Evolutionary conservation across 106 monocot species (phyloP).

Genomic region (Dioscorea alata): DNA sequence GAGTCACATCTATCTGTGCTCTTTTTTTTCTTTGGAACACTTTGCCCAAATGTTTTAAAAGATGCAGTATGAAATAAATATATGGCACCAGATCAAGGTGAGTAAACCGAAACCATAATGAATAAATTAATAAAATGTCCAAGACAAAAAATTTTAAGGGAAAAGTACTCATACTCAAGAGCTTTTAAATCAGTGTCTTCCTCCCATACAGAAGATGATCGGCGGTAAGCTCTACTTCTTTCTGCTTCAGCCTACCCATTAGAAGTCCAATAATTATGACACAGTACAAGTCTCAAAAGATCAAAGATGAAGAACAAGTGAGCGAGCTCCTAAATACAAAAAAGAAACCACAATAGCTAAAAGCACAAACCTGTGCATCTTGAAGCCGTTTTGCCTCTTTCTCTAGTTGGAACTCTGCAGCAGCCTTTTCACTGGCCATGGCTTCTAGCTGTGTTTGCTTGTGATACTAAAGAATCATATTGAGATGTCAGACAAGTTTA

Average conservation of each 20-base stretch:
- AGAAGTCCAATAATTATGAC: not conserved
- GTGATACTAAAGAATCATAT: constrained; percentile 60
- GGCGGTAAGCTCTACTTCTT: constrained; percentile 57
- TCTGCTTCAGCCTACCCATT: constrained; percentile 70
- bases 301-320: not conserved
- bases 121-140: too few relatives aligned
- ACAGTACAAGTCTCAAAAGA: not conserved
- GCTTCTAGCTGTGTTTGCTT: constrained; percentile 98
- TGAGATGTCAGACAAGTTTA: constrained; percentile 9
- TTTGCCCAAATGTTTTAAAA: too few relatives aligned
- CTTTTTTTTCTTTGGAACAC: too few relatives aligned
- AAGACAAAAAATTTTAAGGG: too few relatives aligned
- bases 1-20: too few relatives aligned
- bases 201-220: constrained; percentile 73
- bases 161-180: constrained; percentile 57
- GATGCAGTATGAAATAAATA: too few relatives aligned
- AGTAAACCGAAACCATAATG: too few relatives aligned
- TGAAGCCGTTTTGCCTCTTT: constrained; percentile 74
- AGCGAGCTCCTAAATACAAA: not conserved
- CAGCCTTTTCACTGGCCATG: constrained; percentile 97
- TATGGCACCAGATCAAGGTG: too few relatives aligned
- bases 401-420: constrained; percentile 81
- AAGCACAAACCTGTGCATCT: constrained; percentile 65
- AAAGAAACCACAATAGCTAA: not conserved
- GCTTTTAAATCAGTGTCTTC: constrained; percentile 90